Percentiles rank a stretch among this genome's conserved stretches.
These are phyloP conservation scores for Chrysoporthe puriensis DNA, from an alignment of 2,329 filamentous ascomycete species.

Conservation along the genomic window DNA sequence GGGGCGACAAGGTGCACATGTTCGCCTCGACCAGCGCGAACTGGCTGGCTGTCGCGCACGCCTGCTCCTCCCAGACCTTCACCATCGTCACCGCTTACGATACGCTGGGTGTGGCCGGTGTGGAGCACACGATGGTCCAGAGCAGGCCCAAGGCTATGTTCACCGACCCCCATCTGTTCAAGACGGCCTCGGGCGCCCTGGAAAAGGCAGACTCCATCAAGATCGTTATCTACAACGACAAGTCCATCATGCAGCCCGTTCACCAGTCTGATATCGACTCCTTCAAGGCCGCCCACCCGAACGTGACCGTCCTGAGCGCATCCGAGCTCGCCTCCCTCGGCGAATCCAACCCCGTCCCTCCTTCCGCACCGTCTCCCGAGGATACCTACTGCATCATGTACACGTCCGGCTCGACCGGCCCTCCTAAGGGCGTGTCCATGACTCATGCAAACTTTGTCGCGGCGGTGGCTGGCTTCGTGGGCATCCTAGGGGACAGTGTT, in stretches of 20 bases:
- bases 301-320: slow-evolving; percentile 57
- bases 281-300: slow-evolving; percentile 60
- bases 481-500: slow-evolving; percentile 77
- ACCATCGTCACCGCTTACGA: slow-evolving; percentile 95
- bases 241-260: slow-evolving; percentile 51
- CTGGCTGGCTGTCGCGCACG: slow-evolving; percentile 84
- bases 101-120: slow-evolving; percentile 81
- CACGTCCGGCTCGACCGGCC: slow-evolving; percentile 87
- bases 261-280: slow-evolving; percentile 55
- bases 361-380: slow-evolving; percentile 71
- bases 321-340: slow-evolving; percentile 60
- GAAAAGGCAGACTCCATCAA: slow-evolving; percentile 60
- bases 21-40: slow-evolving; percentile 83
- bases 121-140: slow-evolving; percentile 84
- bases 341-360: slow-evolving; percentile 70
- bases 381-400: slow-evolving; percentile 86
- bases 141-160: slow-evolving; percentile 84
- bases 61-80: slow-evolving; percentile 79
- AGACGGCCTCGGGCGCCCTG: slow-evolving; percentile 60
- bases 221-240: slow-evolving; percentile 66
- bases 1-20: slow-evolving; percentile 73
- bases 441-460: slow-evolving; percentile 81
- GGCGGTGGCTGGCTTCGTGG: slow-evolving; percentile 80
- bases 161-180: slow-evolving; percentile 77
- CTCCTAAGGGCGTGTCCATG: slow-evolving; percentile 86